Evolutionary conservation across 225 moss, liverwort and hornwort genomes (phyloP).

Genomic region (Sphagnum contortum): DNA sequence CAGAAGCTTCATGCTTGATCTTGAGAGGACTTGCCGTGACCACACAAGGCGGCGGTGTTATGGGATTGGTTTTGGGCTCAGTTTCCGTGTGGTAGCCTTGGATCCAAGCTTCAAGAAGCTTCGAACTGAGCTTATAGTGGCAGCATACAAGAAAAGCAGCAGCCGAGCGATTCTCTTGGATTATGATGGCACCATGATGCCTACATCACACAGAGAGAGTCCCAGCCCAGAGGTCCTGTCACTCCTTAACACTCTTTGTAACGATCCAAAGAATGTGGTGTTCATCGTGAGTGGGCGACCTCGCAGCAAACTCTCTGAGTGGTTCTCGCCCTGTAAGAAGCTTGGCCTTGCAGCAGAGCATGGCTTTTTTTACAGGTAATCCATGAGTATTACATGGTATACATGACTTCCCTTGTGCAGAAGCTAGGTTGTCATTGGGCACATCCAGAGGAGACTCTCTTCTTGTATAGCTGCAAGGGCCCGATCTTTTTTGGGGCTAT

Average conservation of each 20-base stretch:
- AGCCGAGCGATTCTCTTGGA: slow-evolving; percentile 48
- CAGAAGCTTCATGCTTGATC: slow-evolving; percentile 54
- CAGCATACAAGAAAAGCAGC: slow-evolving; percentile 39
- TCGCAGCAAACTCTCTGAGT: slow-evolving; percentile 24
- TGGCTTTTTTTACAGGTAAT: slow-evolving; percentile 53
- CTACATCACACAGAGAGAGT: slow-evolving; percentile 23
- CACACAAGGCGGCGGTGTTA: slow-evolving; percentile 33
- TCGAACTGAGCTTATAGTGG: slow-evolving; percentile 43
- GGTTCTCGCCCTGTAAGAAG: slow-evolving; percentile 41
- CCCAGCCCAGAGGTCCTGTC: slow-evolving; percentile 44
- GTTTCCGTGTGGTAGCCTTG: slow-evolving; percentile 48
- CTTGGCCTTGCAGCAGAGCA: slow-evolving; percentile 54
- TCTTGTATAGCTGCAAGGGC: no score
- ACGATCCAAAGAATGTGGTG: slow-evolving; percentile 43
- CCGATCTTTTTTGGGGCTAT: no score
- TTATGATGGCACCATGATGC: slow-evolving; percentile 56
- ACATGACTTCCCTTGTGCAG: neutral
- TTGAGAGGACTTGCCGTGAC: slow-evolving; percentile 42
- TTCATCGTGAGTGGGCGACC: slow-evolving; percentile 47
- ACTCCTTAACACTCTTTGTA: slow-evolving; percentile 40
- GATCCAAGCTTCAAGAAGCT: slow-evolving; percentile 49
- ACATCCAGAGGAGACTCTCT: no score
- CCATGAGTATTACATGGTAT: neutral
- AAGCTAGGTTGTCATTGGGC: no score
- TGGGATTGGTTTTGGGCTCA: slow-evolving; percentile 49